phyloP scores from a whole-genome alignment of 169 alveolate species.

The Eimeria brunetti region DNA sequence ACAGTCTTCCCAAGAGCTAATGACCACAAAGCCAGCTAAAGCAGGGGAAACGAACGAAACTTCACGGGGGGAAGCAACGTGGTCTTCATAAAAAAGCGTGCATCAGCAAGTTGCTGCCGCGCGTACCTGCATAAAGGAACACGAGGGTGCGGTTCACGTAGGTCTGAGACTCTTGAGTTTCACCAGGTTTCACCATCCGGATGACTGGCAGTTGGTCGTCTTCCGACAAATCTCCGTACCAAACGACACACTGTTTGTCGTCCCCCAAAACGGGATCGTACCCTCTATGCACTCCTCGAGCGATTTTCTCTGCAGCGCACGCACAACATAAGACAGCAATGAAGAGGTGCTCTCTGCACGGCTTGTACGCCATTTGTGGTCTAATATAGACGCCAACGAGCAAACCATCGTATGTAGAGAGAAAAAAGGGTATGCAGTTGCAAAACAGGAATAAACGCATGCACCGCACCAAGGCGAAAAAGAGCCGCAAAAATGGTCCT shows the following conservation, averaged over 20 bases:
- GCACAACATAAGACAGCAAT: neutral
- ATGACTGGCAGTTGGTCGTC: constrained; percentile 93
- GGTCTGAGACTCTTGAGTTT: constrained; percentile 89
- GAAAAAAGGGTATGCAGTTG: neutral
- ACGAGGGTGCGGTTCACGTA: constrained; percentile 93
- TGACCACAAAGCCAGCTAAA: neutral
- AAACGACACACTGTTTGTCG: constrained; percentile 92
- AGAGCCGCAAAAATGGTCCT: neutral
- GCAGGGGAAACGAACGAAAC: neutral
- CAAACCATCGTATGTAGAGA: no score
- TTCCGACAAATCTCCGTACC: constrained; percentile 92
- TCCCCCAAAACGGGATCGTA: constrained; percentile 94
- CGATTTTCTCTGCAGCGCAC: constrained; percentile 87
- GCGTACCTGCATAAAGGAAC: constrained; percentile 92
- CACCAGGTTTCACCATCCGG: constrained; percentile 90
- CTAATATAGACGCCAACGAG: no score
- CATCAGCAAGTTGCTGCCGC: neutral
- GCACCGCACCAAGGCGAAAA: neutral
- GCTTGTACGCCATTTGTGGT: neutral
- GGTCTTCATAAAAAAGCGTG: neutral
- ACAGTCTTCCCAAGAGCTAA: neutral
- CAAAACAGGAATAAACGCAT: neutral
- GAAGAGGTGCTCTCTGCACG: neutral
- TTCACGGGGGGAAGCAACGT: neutral
- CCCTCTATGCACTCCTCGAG: constrained; percentile 88